Base-by-base conservation (phyloP, 331 rosid species). In the Prunus yedoensis region DNA sequence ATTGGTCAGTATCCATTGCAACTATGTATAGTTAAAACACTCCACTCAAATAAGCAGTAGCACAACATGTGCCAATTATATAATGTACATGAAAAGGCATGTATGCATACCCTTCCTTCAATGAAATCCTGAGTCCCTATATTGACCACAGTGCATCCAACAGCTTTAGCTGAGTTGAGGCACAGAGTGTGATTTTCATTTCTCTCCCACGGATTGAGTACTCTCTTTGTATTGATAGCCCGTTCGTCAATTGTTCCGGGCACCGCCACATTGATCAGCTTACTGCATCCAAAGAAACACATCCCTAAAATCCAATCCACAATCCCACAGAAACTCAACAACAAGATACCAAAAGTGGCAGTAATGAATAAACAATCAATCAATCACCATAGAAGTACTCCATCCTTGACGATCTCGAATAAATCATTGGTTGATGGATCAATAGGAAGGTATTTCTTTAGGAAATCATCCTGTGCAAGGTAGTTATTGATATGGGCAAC, bases 191-290 rank as follows among this genome's bases (percentile, higher is more conserved):
- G n/a, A n/a, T n/a, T n/a, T n/a, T n/a, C n/a, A n/a, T n/a, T n/a
- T n/a, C 99, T 92, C 84, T 95, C 99, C 99, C 99, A 95, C 17
- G 99, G 99, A 76, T 95, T 95, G 66, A 95, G 97, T 59, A 89
- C 79, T 81, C 89, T 81, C 83, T 95, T 95, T 0, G 91, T 95
- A 68, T 95, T 95, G 72, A 95, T 89, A 0, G 99, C 97, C 0
- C 99, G 88, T 45, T 95, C 99, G 60, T 95, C 99, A 38, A 95
- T 95, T 68, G 97, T 95, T 62, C 97, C 97, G 1, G 97, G 96
- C 77, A 95, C 99, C 35, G 99, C 97, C 85, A 95, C 96, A 77
- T 95, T 95, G 87, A 95, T 95, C 57, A 92, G 90, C 89, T 95
- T 95, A 81, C 99, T 95, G 92, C 87, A 90, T 63, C 83, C 71